A percentile compares a stretch with the other conserved stretches of the same genome.
Conservation (phyloP, 257 asterid genomes). For the Ligustrum vulgare region DNA sequence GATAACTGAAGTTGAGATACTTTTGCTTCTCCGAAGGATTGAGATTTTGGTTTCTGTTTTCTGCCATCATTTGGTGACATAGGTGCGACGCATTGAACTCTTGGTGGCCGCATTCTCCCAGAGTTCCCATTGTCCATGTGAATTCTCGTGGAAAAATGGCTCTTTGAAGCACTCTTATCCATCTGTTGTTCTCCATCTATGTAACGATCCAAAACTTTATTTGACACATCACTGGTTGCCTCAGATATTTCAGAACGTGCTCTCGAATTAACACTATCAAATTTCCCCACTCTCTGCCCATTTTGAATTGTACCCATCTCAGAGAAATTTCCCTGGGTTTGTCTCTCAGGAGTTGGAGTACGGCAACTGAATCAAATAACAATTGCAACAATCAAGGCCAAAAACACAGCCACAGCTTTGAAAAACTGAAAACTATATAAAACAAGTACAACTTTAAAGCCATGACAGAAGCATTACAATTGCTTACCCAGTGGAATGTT, state of each 20-base stretch:
- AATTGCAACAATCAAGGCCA: constrained; percentile 9
- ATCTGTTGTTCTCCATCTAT: constrained; percentile 69
- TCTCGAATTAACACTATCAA: constrained; percentile 36
- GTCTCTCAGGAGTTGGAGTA: constrained; percentile 86
- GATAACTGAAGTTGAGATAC: constrained; percentile 40
- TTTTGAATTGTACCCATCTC: constrained; percentile 39
- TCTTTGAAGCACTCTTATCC: constrained; percentile 41
- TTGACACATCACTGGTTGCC: constrained; percentile 74
- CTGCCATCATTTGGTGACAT: constrained; percentile 51
- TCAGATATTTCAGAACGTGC: constrained; percentile 66
- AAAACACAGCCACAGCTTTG: background rate
- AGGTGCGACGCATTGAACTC: constrained; percentile 44
- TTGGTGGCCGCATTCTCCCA: constrained; percentile 53
- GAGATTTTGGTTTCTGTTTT: constrained; percentile 75
- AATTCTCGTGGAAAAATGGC: constrained; percentile 36
- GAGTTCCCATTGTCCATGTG: constrained; percentile 44
- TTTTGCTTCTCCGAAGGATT: constrained; percentile 70
- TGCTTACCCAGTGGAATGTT: constrained; percentile 56
- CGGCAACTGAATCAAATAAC: constrained; percentile 45
- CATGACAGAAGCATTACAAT: constrained; percentile 7
- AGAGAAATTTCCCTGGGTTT: constrained; percentile 32
- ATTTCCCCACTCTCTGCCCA: constrained; percentile 44
- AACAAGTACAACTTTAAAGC: background rate
- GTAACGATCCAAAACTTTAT: constrained; percentile 78
- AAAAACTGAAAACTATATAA: too few relatives aligned